These are phyloP conservation scores for Hyphodiscus hymeniophilus DNA, from an alignment of 495 filamentous ascomycete species.

Conservation along the genomic window DNA sequence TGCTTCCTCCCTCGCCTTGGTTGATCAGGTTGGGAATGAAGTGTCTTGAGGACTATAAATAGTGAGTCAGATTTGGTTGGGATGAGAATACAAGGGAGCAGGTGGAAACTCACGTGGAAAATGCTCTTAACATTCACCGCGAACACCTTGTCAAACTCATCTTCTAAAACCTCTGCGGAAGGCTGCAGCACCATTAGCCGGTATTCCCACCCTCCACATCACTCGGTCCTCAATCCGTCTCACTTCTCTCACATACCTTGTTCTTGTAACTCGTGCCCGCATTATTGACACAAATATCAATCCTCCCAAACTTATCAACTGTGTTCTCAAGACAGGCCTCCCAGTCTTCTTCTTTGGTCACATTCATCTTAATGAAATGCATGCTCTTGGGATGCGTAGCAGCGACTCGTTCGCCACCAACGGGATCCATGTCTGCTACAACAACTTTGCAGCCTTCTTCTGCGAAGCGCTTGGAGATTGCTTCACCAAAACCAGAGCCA, in stretches of 20 bases:
- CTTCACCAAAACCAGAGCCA: constrained; percentile 51
- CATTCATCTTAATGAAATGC: constrained; percentile 41
- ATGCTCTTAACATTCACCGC: constrained; percentile 60
- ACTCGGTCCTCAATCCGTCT: no score
- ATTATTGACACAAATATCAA: constrained; percentile 61
- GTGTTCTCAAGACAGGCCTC: constrained; percentile 36
- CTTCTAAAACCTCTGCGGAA: constrained; percentile 53
- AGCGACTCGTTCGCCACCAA: constrained; percentile 40
- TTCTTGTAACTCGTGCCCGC: constrained; percentile 63
- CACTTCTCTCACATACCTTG: constrained; percentile 35
- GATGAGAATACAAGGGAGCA: background rate
- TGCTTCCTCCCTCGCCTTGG: constrained; percentile 47
- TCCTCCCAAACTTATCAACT: constrained; percentile 37
- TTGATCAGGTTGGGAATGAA: constrained; percentile 47
- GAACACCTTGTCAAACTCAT: constrained; percentile 59
- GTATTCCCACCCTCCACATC: background rate
- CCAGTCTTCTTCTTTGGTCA: constrained; percentile 44
- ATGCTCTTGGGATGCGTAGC: constrained; percentile 25
- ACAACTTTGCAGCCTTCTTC: constrained; percentile 50
- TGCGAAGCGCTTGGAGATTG: constrained; percentile 47
- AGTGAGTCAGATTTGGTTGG: background rate
- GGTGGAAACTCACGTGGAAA: constrained; percentile 28
- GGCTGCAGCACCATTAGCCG: constrained; percentile 28
- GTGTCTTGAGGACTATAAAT: constrained; percentile 32
- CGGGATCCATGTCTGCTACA: constrained; percentile 49